Evolutionary conservation across 768 basidiomycete species (phyloP), one percentile per base, ranked within the genome.

Genomic region (Suillus luteus): DNA sequence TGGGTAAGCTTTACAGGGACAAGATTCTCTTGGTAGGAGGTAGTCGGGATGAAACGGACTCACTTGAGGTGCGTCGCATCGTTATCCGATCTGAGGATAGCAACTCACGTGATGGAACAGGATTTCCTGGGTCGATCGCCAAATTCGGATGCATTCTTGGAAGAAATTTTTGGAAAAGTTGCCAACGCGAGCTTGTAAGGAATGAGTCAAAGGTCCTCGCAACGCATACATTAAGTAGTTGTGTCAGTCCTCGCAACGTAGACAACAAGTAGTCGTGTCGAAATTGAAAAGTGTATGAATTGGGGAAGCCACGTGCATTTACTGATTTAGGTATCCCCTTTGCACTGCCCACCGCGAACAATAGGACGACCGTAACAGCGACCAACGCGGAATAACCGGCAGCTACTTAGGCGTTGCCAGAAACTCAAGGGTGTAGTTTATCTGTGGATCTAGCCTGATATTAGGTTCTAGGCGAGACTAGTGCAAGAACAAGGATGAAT

Each of bases 71-170:
- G 66, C 37, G 76, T 38, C 12, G 35, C 24, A 62, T 17, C 41
- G 41, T n/a, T 1, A 22, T 51, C 2, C 31, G 15, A 11, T 12
- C 41, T 27, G 52, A 19, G 9, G 31, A 27, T 19, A 37, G 10
- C 33, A 14, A n/a, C 49, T 44, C 24, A n/a, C 41, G 37, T 40
- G 40, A 43, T 59, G 65, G 51, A 52, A 19, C 63, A 91, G 90
- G 86, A 87, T 67, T 93, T 94, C 84, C 82, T 93, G 57, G 91
- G 91, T 5, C 83, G 92, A 22, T 79, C 81, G 55, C 90, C 92
- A 27, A 89, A 89, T 68, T 87, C 85, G 64, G 85, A 89, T 35
- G 92, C 92, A 5, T 93, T 93, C 75, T 74, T 89, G 64, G 75
- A 88, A 64, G 85, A 86, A 68, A 75, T 92, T 46, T 88, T 88